Percentiles rank a stretch among this genome's conserved stretches.
phyloP scores from a whole-genome alignment of 306 rosid species.

The Morella rubra region DNA sequence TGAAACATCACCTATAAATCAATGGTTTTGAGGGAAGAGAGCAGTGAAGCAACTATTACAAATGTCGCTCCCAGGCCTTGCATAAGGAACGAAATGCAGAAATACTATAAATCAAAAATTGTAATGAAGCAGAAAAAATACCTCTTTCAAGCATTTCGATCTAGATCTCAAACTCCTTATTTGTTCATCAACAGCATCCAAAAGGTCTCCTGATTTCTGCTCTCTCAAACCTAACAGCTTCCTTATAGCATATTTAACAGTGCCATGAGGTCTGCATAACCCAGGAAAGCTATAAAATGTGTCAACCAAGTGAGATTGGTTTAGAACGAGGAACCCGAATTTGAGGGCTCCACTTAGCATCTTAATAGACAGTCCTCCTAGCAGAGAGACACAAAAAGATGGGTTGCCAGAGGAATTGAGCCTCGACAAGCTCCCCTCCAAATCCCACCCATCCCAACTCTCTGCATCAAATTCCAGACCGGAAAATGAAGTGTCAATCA shows the following conservation, averaged over 20 bases:
- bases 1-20: neutral
- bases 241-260: slow-evolving; percentile 82
- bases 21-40: neutral
- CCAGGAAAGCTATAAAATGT: slow-evolving; percentile 73
- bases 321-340: slow-evolving; percentile 78
- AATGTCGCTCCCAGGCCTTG: neutral
- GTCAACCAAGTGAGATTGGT: slow-evolving; percentile 58
- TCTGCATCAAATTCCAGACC: slow-evolving; percentile 83
- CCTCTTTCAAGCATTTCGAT: slow-evolving; percentile 79
- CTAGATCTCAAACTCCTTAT: slow-evolving; percentile 54
- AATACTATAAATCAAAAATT: neutral
- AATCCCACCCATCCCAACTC: slow-evolving; percentile 85
- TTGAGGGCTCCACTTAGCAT: slow-evolving; percentile 74
- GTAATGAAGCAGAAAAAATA: slow-evolving; percentile 23
- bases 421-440: slow-evolving; percentile 59
- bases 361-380: slow-evolving; percentile 85
- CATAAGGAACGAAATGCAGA: neutral
- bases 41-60: neutral
- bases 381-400: slow-evolving; percentile 71
- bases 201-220: slow-evolving; percentile 59
- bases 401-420: slow-evolving; percentile 48
- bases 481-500: slow-evolving; percentile 87
- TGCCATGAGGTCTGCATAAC: slow-evolving; percentile 78
- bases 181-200: slow-evolving; percentile 60
- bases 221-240: slow-evolving; percentile 70